Evolutionary conservation across 208 protist species (phyloP).

Genomic region (Trypanosoma scelopori): DNA sequence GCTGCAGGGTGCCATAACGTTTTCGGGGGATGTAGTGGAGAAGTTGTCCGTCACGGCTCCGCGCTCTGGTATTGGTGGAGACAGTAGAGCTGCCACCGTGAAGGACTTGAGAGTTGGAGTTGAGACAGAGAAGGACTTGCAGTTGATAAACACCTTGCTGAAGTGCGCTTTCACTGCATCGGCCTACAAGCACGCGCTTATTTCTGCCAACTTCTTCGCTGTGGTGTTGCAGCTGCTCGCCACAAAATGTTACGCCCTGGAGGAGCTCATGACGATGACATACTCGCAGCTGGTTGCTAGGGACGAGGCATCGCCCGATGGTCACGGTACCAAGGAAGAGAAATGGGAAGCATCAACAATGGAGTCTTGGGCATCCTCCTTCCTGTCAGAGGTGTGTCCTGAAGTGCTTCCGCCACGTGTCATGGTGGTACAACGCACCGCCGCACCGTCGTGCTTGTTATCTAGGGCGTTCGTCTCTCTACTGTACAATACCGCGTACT

Average conservation of each 20-base stretch:
- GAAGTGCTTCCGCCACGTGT: constrained; percentile 39
- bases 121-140: constrained; percentile 25
- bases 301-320: neutral
- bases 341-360: constrained; percentile 12
- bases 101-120: neutral
- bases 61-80: too few species aligned
- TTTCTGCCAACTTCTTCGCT: constrained; percentile 54
- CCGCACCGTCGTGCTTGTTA: constrained; percentile 22
- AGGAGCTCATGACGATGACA: constrained; percentile 43
- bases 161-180: constrained; percentile 35
- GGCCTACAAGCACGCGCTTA: constrained; percentile 30
- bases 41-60: too few species aligned
- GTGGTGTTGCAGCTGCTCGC: constrained; percentile 52
- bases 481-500: constrained; percentile 55
- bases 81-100: too few species aligned
- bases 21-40: neutral
- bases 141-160: constrained; percentile 41
- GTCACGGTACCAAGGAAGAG: neutral
- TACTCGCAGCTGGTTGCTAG: neutral
- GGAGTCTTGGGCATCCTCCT: constrained; percentile 27
- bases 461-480: constrained; percentile 42
- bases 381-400: constrained; percentile 47
- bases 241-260: constrained; percentile 52
- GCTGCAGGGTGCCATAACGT: neutral
- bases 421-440: neutral